A percentile compares a stretch with the other conserved stretches of the same genome.
Evolutionary conservation across 768 basidiomycete genomes (phyloP).

Genomic region (Hericium erinaceus): DNA sequence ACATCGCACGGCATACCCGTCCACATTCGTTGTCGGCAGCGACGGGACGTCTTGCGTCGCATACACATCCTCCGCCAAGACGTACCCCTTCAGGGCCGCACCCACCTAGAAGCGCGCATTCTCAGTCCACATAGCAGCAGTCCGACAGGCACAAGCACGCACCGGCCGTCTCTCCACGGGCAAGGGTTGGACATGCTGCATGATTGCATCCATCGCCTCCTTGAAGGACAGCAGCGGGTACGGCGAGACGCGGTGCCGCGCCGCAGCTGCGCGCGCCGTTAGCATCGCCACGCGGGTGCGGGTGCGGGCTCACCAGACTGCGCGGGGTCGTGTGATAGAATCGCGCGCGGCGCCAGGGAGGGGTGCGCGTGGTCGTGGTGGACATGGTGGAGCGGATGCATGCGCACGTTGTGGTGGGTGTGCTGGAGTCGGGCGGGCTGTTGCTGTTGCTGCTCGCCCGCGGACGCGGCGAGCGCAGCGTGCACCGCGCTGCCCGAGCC

Average conservation of each 20-base stretch:
- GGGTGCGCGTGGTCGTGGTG: constrained; percentile 30
- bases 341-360: constrained; percentile 45
- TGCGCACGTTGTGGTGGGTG: constrained; percentile 7
- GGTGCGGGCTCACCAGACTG: constrained; percentile 40
- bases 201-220: constrained; percentile 50
- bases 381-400: constrained; percentile 24
- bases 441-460: neutral
- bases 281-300: neutral
- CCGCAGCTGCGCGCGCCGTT: constrained; percentile 36
- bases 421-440: neutral
- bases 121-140: too few relatives aligned
- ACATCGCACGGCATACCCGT: constrained; percentile 82
- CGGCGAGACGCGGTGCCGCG: constrained; percentile 68
- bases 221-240: constrained; percentile 63
- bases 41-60: constrained; percentile 57
- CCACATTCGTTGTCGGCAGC: constrained; percentile 69
- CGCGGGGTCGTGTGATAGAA: constrained; percentile 61
- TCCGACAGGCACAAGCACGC: constrained; percentile 10
- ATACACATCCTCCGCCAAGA: constrained; percentile 68
- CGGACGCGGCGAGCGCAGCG: constrained; percentile 29
- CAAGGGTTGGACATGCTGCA: constrained; percentile 38
- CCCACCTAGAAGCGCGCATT: constrained; percentile 38
- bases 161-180: constrained; percentile 34
- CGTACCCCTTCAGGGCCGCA: constrained; percentile 47
- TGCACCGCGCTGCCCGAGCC: constrained; percentile 57